A percentile compares a stretch with the other conserved stretches of the same genome.
These are phyloP conservation scores for Artemisia tridentata DNA, from an alignment of 129 eudicot genomes.

Conservation along the genomic window DNA sequence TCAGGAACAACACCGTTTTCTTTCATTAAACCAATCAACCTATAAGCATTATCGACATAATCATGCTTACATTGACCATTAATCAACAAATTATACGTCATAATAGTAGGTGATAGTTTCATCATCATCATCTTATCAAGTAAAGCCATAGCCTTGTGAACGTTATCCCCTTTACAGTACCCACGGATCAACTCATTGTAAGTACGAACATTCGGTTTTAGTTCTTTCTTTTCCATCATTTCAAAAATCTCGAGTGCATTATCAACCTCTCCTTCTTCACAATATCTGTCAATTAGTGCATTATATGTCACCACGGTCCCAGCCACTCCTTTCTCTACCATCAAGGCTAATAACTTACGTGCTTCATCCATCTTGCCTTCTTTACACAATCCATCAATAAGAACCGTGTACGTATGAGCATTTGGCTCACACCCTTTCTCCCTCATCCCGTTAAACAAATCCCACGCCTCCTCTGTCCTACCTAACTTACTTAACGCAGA, in stretches of 20 bases:
- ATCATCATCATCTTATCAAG: conserved; percentile 60
- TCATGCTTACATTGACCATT: conserved; percentile 66
- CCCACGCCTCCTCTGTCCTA: conserved; percentile 51
- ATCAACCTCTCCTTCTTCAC: conserved; percentile 63
- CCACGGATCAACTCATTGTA: conserved; percentile 79
- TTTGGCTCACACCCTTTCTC: conserved; percentile 64
- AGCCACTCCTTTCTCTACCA: conserved; percentile 49
- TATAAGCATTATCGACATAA: conserved; percentile 58
- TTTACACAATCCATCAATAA: conserved; percentile 74
- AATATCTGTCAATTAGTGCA: conserved; percentile 77
- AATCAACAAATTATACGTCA: conserved; percentile 66
- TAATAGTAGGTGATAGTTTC: conserved; percentile 50
- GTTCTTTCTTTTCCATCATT: conserved; percentile 51
- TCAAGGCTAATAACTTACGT: conserved; percentile 37
- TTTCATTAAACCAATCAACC: conserved; percentile 57
- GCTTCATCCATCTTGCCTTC: conserved; percentile 62
- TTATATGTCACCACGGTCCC: conserved; percentile 64
- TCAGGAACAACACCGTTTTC: conserved; percentile 62
- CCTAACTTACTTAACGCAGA: conserved; percentile 56
- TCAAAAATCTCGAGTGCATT: conserved; percentile 52
- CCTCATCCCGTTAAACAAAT: conserved; percentile 56
- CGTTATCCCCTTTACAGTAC: conserved; percentile 51
- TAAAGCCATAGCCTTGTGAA: conserved; percentile 72
- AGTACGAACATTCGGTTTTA: conserved; percentile 67
- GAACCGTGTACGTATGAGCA: conserved; percentile 71